Evolutionary conservation across 1,139 yeast species (phyloP).

Genomic region (Blastobotrys petasosporus): DNA sequence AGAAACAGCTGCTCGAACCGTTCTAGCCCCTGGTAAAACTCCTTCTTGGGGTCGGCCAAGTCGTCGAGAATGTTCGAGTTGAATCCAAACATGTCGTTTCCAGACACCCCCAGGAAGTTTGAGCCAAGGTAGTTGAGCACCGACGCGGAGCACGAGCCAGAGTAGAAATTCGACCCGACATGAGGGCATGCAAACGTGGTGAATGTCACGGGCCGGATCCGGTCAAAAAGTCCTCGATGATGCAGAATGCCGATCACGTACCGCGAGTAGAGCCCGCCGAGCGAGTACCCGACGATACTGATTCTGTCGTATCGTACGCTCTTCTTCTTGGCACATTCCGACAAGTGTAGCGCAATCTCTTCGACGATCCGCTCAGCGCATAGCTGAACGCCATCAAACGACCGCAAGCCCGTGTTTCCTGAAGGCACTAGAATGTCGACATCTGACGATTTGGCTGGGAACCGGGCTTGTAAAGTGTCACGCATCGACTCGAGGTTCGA

Average conservation of each 20-base stretch:
- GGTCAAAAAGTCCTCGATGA: slow-evolving; percentile 48
- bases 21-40: slow-evolving; percentile 50
- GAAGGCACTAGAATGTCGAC: slow-evolving; percentile 59
- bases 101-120: slow-evolving; percentile 62
- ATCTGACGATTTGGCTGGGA: slow-evolving; percentile 36
- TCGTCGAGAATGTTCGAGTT: slow-evolving; percentile 39
- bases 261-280: slow-evolving; percentile 75
- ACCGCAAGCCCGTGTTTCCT: slow-evolving; percentile 66
- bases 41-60: slow-evolving; percentile 51
- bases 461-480: slow-evolving; percentile 42
- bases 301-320: slow-evolving; percentile 34
- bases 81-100: slow-evolving; percentile 60
- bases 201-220: slow-evolving; percentile 38
- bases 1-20: slow-evolving; percentile 52
- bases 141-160: slow-evolving; percentile 38
- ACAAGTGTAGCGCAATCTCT: slow-evolving; percentile 37
- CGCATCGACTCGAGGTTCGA: slow-evolving; percentile 62
- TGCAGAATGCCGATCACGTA: slow-evolving; percentile 69
- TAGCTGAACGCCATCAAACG: slow-evolving; percentile 76
- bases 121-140: slow-evolving; percentile 56
- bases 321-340: slow-evolving; percentile 12
- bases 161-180: slow-evolving; percentile 55
- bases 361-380: slow-evolving; percentile 64
- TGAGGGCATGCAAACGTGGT: slow-evolving; percentile 81
- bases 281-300: slow-evolving; percentile 72